A percentile compares a stretch with the other conserved stretches of the same genome.
phyloP scores from a whole-genome alignment of 1,284 basidiomycete genomes.

The Heliocybe sulcata region DNA sequence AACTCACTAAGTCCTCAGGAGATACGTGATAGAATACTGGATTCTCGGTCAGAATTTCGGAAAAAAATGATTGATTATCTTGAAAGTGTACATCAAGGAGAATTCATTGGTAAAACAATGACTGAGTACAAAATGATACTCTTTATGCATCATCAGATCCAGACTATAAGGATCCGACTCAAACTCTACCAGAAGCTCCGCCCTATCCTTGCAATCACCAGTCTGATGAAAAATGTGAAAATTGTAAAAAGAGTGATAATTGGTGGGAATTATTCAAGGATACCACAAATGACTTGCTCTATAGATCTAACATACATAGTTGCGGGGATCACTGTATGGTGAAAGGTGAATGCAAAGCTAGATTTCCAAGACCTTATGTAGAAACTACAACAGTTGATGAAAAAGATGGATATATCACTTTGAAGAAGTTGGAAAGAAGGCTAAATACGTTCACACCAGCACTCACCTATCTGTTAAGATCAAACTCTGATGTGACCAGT shows the following conservation, averaged over 20 bases:
- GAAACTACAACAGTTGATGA: slow-evolving; percentile 16
- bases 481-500: slow-evolving; percentile 29
- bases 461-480: slow-evolving; percentile 24
- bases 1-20: slow-evolving; percentile 20
- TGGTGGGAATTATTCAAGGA: background rate
- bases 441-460: slow-evolving; percentile 24
- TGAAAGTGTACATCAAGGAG: background rate
- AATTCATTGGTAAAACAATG: slow-evolving; percentile 4
- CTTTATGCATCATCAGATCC: slow-evolving; percentile 4
- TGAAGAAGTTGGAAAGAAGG: slow-evolving; percentile 25
- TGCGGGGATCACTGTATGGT: background rate
- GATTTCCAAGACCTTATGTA: slow-evolving; percentile 20
- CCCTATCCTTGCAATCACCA: background rate
- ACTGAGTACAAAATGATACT: slow-evolving; percentile 1
- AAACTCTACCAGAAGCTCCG: background rate
- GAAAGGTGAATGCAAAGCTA: slow-evolving; percentile 10
- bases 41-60: background rate
- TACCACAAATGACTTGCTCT: background rate
- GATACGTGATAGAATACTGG: slow-evolving; percentile 19
- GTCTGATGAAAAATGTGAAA: slow-evolving; percentile 1
- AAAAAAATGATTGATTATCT: background rate
- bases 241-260: background rate
- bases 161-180: slow-evolving; percentile 1
- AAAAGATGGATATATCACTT: slow-evolving; percentile 18
- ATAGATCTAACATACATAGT: background rate